phyloP scores from a whole-genome alignment of 2,329 filamentous ascomycete genomes.

The Sarocladiaceae sp. region DNA sequence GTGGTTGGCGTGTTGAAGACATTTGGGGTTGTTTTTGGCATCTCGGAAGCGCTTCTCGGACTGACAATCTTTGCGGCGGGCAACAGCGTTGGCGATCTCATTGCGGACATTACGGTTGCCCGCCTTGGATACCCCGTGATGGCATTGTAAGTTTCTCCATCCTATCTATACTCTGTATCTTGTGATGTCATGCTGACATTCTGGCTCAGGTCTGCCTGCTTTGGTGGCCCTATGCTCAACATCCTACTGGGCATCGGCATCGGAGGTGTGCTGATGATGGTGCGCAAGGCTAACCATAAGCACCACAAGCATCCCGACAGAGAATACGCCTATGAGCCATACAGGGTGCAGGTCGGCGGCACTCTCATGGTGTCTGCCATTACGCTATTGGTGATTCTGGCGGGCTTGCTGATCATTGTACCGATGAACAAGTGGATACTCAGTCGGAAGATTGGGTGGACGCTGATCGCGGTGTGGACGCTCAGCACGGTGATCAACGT shows the following conservation, averaged over 20 bases:
- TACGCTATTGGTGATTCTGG: conserved; percentile 74
- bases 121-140: conserved; percentile 93
- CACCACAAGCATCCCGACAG: conserved; percentile 61
- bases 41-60: conserved; percentile 90
- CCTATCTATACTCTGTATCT: not conserved
- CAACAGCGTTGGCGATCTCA: conserved; percentile 88
- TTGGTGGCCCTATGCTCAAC: conserved; percentile 97
- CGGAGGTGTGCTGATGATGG: conserved; percentile 80
- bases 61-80: conserved; percentile 95
- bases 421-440: conserved; percentile 83
- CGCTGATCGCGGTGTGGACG: conserved; percentile 72
- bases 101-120: conserved; percentile 91
- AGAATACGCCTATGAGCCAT: conserved; percentile 64
- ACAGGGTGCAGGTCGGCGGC: conserved; percentile 75
- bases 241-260: conserved; percentile 93
- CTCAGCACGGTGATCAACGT: conserved; percentile 78
- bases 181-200: not conserved
- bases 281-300: conserved; percentile 59
- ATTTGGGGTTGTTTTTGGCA: conserved; percentile 82
- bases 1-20: conserved; percentile 94
- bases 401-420: conserved; percentile 72
- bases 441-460: conserved; percentile 74
- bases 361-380: conserved; percentile 79
- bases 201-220: conserved; percentile 66
- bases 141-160: conserved; percentile 55